These are phyloP conservation scores for Trichophyton mentagrophytes DNA, from an alignment of 2,329 filamentous ascomycete species.

Conservation along the genomic window DNA sequence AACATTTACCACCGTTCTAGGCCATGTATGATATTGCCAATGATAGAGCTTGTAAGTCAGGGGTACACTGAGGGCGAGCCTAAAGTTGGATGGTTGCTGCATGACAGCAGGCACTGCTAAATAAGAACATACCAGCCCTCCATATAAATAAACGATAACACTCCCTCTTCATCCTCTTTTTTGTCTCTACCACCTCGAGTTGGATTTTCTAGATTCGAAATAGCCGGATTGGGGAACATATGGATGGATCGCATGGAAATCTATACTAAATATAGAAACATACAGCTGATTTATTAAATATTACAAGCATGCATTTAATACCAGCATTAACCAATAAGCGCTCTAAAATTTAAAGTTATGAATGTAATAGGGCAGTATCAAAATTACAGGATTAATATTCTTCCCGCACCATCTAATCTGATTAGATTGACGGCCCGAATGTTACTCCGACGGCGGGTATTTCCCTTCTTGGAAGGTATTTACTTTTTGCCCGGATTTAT, in stretches of 20 bases:
- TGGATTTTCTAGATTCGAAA: no score
- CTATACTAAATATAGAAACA: not conserved
- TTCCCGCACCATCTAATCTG: not conserved
- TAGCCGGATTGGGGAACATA: no score
- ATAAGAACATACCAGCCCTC: not conserved
- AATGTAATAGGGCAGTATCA: not conserved
- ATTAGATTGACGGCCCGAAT: not conserved
- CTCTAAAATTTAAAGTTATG: not conserved
- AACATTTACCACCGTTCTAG: slow-evolving; percentile 30
- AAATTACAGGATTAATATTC: not conserved
- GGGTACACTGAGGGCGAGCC: not conserved
- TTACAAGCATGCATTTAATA: not conserved
- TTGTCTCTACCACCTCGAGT: not conserved
- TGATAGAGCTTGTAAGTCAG: slow-evolving; percentile 47
- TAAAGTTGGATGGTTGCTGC: not conserved
- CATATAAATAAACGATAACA: not conserved
- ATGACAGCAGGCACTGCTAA: not conserved
- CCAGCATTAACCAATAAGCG: not conserved
- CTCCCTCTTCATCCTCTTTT: not conserved
- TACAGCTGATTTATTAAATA: no score
- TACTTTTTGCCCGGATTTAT: not conserved
- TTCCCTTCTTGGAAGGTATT: not conserved
- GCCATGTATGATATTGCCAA: slow-evolving; percentile 87
- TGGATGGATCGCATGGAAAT: not conserved
- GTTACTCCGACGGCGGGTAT: not conserved